Percentiles rank a stretch among this genome's conserved stretches.
These are phyloP conservation scores for Leptomonas seymouri DNA, from an alignment of 208 protist genomes.

Conservation along the genomic window DNA sequence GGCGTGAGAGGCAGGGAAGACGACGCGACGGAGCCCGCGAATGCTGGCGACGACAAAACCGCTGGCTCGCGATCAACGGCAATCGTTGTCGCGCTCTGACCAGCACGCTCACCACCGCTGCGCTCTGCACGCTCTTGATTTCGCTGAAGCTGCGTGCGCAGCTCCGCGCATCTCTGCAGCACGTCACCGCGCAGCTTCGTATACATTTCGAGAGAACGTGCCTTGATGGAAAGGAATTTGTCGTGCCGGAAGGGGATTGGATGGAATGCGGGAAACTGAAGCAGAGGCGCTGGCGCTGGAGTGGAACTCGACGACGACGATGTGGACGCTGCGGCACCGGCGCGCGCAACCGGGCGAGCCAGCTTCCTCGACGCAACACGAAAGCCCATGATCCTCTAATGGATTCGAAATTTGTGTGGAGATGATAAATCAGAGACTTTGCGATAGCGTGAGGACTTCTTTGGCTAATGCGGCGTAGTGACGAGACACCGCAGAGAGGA, in stretches of 20 bases:
- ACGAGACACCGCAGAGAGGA: too few species aligned
- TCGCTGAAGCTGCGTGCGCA: constrained; percentile 25
- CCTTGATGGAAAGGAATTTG: constrained; percentile 84
- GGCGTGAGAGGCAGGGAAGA: constrained; percentile 33
- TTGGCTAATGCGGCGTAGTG: too few species aligned
- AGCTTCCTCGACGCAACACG: constrained; percentile 10
- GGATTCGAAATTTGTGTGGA: neutral
- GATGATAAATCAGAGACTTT: neutral
- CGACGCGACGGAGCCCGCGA: neutral
- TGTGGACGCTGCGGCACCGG: neutral
- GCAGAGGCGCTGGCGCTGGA: constrained; percentile 5
- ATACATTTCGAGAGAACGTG: constrained; percentile 53
- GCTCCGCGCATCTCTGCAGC: constrained; percentile 39
- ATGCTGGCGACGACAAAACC: neutral
- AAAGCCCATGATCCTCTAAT: constrained; percentile 10
- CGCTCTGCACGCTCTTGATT: constrained; percentile 11
- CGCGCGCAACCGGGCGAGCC: neutral
- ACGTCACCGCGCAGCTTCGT: constrained; percentile 50
- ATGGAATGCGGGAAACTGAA: constrained; percentile 50
- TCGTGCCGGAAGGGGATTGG: constrained; percentile 60
- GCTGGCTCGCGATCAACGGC: neutral
- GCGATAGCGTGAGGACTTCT: too few species aligned
- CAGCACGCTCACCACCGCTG: neutral
- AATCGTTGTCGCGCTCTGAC: neutral
- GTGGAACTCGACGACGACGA: neutral